These are phyloP conservation scores for Phytophthora ohioensis DNA, from an alignment of 352 stramenopile genomes.

Conservation along the genomic window DNA sequence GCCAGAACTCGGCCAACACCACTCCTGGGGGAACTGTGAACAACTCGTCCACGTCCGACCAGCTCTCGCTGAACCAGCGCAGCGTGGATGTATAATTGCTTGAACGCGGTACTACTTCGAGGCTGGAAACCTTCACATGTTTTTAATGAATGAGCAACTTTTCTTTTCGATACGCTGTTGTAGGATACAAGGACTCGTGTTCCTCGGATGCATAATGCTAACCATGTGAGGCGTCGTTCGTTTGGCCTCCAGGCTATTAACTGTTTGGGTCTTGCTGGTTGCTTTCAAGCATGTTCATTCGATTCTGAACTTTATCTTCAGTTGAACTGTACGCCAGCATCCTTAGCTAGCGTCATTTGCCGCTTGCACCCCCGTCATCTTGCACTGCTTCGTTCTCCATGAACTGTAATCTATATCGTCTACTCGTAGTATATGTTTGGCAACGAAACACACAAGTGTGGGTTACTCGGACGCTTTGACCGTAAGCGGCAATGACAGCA, in stretches of 20 bases:
- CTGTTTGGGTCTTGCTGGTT: background rate
- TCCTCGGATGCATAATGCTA: too few species aligned
- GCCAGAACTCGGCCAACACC: slow-evolving; percentile 34
- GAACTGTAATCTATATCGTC: slow-evolving; percentile 42
- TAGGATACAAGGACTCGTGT: too few species aligned
- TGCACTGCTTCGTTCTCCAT: slow-evolving; percentile 30
- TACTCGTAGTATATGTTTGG: slow-evolving; percentile 37
- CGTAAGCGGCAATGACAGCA: slow-evolving; percentile 58
- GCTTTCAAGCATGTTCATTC: slow-evolving; percentile 25
- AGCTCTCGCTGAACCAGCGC: slow-evolving; percentile 78
- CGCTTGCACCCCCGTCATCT: slow-evolving; percentile 14
- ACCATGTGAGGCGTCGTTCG: too few species aligned
- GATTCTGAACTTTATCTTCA: slow-evolving; percentile 39
- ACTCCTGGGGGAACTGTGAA: slow-evolving; percentile 27
- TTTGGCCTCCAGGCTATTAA: too few species aligned
- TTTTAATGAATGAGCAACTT: slow-evolving; percentile 44
- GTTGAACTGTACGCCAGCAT: slow-evolving; percentile 25
- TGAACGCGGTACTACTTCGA: slow-evolving; percentile 18
- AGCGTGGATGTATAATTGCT: slow-evolving; percentile 76
- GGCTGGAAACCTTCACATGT: slow-evolving; percentile 23
- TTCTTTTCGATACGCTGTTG: slow-evolving; percentile 15
- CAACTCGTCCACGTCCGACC: slow-evolving; percentile 52
- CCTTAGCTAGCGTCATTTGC: slow-evolving; percentile 23
- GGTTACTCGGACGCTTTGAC: slow-evolving; percentile 50
- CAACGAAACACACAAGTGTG: slow-evolving; percentile 15